phyloP scores from a whole-genome alignment of 768 basidiomycete genomes.

The Suillus brevipes region DNA sequence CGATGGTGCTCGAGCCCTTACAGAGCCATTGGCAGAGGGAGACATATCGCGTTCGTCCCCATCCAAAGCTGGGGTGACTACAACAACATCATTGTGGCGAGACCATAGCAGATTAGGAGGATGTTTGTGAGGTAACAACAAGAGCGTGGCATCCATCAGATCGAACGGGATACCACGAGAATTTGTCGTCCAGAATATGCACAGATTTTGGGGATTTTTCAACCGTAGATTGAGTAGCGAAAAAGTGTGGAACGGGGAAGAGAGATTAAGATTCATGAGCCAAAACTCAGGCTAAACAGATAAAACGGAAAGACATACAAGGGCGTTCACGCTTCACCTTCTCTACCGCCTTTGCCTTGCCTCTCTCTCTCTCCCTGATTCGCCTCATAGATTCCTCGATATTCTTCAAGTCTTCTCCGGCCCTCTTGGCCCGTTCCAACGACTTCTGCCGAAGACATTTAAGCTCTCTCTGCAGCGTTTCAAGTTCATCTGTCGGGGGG shows the following conservation, averaged over 20 bases:
- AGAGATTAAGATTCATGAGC: constrained; percentile 19
- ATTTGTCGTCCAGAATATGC: constrained; percentile 1
- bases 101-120: constrained; percentile 5
- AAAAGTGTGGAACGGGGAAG: constrained; percentile 8
- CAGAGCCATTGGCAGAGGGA: constrained; percentile 32
- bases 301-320: constrained; percentile 53
- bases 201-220: constrained; percentile 14
- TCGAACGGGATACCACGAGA: not conserved
- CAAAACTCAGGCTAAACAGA: constrained; percentile 14
- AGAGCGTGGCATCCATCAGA: not conserved
- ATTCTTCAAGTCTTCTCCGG: constrained; percentile 68
- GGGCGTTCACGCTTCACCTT: constrained; percentile 74
- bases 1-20: constrained; percentile 51
- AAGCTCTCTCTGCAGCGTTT: constrained; percentile 63
- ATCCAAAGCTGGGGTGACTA: constrained; percentile 50
- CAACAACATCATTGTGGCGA: constrained; percentile 12
- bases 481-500: constrained; percentile 73
- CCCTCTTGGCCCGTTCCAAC: constrained; percentile 69
- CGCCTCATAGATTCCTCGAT: constrained; percentile 77
- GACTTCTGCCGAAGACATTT: constrained; percentile 50
- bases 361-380: constrained; percentile 74
- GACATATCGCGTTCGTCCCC: constrained; percentile 48
- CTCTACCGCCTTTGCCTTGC: constrained; percentile 69
- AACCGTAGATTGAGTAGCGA: constrained; percentile 14
- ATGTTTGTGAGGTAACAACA: constrained; percentile 1